Evolutionary conservation across 1,139 yeast species (phyloP).

Genomic region (Saccharomyces hybrid): DNA sequence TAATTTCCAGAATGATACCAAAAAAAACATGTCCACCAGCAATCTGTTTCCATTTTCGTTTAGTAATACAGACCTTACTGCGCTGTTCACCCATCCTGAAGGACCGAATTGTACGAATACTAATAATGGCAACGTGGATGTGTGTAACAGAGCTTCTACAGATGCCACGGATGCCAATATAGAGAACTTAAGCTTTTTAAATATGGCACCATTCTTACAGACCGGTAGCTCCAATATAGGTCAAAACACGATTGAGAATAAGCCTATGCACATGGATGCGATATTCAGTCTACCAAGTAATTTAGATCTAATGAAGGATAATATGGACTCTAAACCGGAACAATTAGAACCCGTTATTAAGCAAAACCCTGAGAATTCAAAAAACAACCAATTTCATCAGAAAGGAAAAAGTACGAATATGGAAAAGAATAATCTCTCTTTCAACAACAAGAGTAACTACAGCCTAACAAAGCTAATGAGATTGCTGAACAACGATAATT

Average conservation of each 20-base stretch:
- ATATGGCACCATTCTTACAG: not conserved
- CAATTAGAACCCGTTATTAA: not conserved
- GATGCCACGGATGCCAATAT: not conserved
- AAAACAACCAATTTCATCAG: not conserved
- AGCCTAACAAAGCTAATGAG: slow-evolving; percentile 6
- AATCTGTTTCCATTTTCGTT: slow-evolving; percentile 19
- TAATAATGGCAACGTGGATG: not conserved
- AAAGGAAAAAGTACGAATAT: not conserved
- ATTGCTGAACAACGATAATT: slow-evolving; percentile 2
- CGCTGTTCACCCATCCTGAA: slow-evolving; percentile 14
- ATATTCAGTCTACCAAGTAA: not conserved
- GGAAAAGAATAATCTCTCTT: not conserved
- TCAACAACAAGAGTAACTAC: slow-evolving; percentile 1
- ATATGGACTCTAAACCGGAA: not conserved
- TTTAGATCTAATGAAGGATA: slow-evolving; percentile 2
- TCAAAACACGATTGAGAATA: not conserved
- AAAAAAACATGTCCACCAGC: slow-evolving; percentile 14
- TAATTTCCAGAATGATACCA: slow-evolving; percentile 4
- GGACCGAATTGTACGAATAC: not conserved
- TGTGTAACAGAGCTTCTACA: not conserved
- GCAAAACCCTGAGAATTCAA: not conserved
- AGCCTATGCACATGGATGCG: not conserved
- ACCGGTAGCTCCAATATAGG: not conserved
- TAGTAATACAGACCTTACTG: slow-evolving; percentile 23
- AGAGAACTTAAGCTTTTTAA: not conserved